Evolutionary conservation across 179 eudicot genomes (phyloP).

Genomic region (Silene vulgaris): DNA sequence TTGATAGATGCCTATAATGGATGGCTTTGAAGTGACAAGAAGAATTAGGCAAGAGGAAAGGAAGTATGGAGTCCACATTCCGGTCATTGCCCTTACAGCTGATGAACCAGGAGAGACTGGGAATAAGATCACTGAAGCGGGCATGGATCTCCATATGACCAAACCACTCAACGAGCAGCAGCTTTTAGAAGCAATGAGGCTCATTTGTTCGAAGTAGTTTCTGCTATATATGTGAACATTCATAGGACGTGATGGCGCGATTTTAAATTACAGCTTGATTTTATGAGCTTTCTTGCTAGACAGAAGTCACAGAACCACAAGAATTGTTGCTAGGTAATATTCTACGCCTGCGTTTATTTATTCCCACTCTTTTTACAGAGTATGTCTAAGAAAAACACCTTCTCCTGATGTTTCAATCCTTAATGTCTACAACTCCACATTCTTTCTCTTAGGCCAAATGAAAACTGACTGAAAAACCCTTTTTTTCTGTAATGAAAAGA

Average conservation of each 20-base stretch:
- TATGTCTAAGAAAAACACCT: no score
- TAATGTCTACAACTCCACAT: no score
- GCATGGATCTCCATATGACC: conserved; percentile 53
- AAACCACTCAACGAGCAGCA: conserved; percentile 51
- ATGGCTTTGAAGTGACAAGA: conserved; percentile 67
- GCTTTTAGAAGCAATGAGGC: conserved; percentile 28
- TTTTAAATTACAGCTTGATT: neutral
- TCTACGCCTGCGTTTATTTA: neutral
- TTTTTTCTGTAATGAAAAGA: neutral
- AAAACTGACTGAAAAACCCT: neutral
- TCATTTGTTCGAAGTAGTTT: conserved; percentile 9
- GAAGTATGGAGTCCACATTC: conserved; percentile 48
- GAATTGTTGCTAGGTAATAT: neutral
- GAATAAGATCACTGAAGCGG: conserved; percentile 38
- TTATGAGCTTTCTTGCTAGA: neutral
- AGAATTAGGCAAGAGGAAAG: conserved; percentile 55
- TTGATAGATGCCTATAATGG: conserved; percentile 67
- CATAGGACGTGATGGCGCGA: neutral
- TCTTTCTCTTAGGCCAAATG: neutral
- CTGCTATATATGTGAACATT: neutral
- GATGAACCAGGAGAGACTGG: conserved; percentile 45
- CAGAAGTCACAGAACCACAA: neutral
- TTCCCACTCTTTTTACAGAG: neutral
- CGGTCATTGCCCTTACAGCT: conserved; percentile 72
- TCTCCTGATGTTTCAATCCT: no score